Evolutionary conservation across 1,284 basidiomycete species (phyloP).

Genomic region (Athelia sp.): DNA sequence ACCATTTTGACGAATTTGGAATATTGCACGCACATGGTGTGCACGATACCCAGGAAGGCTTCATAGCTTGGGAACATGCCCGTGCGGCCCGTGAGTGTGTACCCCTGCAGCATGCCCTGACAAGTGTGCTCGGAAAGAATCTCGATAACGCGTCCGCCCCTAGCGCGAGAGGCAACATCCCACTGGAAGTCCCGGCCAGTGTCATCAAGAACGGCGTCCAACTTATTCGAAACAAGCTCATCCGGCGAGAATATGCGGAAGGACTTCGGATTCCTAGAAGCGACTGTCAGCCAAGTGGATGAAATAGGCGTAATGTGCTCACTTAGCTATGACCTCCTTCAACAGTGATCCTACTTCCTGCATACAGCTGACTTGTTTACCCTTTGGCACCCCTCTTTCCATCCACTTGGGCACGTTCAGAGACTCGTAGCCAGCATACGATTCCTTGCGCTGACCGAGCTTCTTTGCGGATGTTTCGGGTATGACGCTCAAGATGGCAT

Average conservation of each 20-base stretch:
- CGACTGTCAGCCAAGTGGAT: too few species aligned
- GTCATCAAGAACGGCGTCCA: conserved; percentile 68
- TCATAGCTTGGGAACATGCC: conserved; percentile 88
- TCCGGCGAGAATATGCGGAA: conserved; percentile 94
- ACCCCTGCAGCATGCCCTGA: conserved; percentile 85
- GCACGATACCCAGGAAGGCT: conserved; percentile 75
- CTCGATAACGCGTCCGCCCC: conserved; percentile 79
- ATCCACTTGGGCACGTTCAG: conserved; percentile 68
- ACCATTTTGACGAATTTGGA: conserved; percentile 83
- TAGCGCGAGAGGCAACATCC: conserved; percentile 60
- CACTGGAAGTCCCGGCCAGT: conserved; percentile 77
- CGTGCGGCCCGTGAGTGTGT: conserved; percentile 77
- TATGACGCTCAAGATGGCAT: conserved; percentile 51
- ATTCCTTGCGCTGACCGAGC: conserved; percentile 64
- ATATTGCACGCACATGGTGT: conserved; percentile 83
- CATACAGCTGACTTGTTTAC: conserved; percentile 71
- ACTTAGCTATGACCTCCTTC: conserved; percentile 53
- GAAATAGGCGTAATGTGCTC: conserved; percentile 13
- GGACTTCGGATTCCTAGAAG: conserved; percentile 55
- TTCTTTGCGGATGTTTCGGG: conserved; percentile 50
- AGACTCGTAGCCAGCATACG: conserved; percentile 58
- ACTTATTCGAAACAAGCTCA: conserved; percentile 86
- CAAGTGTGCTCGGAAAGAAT: conserved; percentile 87
- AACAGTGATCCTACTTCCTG: conserved; percentile 63
- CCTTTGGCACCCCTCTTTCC: conserved; percentile 45